Conservation (phyloP, 2,329 filamentous ascomycete species). For the Xylaria arbuscula region DNA sequence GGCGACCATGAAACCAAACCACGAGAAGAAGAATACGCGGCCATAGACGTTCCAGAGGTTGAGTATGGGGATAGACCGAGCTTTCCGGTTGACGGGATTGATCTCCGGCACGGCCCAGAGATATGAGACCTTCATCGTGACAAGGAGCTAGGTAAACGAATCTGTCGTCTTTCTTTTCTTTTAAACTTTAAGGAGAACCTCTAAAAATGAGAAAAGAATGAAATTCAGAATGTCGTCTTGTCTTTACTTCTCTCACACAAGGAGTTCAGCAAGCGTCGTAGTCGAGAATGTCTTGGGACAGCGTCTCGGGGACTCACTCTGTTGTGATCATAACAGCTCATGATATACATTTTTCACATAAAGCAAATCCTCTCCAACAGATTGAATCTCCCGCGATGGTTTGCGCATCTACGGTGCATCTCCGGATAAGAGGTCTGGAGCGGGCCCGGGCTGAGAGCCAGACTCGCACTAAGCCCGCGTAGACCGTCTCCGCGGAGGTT, state of each 20-base stretch:
- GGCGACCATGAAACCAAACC: conserved; percentile 67
- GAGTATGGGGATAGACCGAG: conserved; percentile 79
- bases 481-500: conserved; percentile 36
- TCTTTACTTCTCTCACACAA: background rate
- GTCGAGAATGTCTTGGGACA: background rate
- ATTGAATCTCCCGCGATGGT: conserved; percentile 7
- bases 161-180: background rate
- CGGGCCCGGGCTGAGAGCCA: conserved; percentile 16
- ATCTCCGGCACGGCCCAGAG: conserved; percentile 72
- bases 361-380: conserved; percentile 5
- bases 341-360: conserved; percentile 4
- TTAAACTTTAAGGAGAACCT: background rate
- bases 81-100: conserved; percentile 87
- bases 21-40: conserved; percentile 85
- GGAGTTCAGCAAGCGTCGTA: background rate
- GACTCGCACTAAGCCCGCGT: conserved; percentile 25
- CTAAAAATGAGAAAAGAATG: background rate
- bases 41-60: conserved; percentile 85
- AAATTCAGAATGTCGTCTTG: background rate
- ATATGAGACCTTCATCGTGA: conserved; percentile 52
- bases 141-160: background rate
- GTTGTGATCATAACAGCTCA: conserved; percentile 24
- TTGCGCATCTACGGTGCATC: conserved; percentile 39
- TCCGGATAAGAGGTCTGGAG: conserved; percentile 38
- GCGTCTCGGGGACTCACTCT: conserved; percentile 1